These are phyloP conservation scores for Ceratocystiopsis minuta DNA, from an alignment of 2,329 filamentous ascomycete species.

Conservation along the genomic window DNA sequence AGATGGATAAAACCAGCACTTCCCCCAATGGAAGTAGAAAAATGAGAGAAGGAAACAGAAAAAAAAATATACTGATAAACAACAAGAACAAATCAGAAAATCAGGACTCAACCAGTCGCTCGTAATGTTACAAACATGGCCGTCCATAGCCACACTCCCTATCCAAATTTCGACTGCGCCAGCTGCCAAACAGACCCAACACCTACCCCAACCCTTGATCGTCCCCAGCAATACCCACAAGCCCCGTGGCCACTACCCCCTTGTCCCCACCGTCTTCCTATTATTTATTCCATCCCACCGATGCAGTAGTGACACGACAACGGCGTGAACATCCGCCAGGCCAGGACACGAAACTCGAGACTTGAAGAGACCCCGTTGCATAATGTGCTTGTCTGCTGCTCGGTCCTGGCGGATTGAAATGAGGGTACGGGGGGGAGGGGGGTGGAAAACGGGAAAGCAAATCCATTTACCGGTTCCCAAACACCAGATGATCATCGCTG, in stretches of 20 bases:
- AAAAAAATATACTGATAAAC: background rate
- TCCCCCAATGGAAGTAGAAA: conserved; percentile 1
- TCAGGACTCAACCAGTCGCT: conserved; percentile 1
- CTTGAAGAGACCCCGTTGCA: no score
- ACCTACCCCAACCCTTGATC: no score
- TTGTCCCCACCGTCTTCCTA: no score
- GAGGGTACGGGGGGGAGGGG: background rate
- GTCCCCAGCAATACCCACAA: no score
- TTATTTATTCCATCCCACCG: no score
- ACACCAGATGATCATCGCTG: background rate
- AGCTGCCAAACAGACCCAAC: no score
- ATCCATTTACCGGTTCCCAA: background rate
- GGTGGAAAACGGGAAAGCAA: no score
- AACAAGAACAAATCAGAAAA: conserved; percentile 1
- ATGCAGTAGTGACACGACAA: no score
- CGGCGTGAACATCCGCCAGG: no score
- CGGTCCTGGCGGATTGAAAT: background rate
- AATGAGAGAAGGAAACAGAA: background rate
- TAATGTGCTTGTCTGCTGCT: no score
- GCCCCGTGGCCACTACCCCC: no score
- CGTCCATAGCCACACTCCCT: conserved; percentile 1
- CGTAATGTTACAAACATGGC: conserved; percentile 9
- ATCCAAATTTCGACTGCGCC: conserved; percentile 3
- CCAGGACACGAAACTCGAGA: no score
- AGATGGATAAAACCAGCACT: conserved; percentile 1